Percentiles rank a stretch among this genome's conserved stretches.
Evolutionary conservation across 2,329 filamentous ascomycete species (phyloP).

Genomic region (Exophiala viscosa): DNA sequence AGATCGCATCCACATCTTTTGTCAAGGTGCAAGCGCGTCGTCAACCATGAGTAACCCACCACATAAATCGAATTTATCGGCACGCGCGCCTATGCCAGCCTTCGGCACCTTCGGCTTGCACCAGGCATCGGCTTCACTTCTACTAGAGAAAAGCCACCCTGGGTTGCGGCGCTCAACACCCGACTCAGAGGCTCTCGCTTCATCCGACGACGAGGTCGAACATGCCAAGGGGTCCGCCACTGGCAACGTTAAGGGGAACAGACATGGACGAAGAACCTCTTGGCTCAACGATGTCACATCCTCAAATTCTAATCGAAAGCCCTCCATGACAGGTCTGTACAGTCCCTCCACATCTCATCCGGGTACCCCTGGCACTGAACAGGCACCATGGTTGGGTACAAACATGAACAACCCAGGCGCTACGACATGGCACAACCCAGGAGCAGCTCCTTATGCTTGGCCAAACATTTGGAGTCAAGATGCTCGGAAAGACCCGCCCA

Average conservation of each 20-base stretch:
- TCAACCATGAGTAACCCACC: conserved; percentile 23
- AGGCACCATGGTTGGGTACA: conserved; percentile 41
- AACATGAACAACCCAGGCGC: conserved; percentile 15
- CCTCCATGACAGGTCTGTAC: conserved; percentile 70
- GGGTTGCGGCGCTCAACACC: conserved; percentile 76
- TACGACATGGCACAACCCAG: conserved; percentile 22
- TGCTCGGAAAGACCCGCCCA: conserved; percentile 68
- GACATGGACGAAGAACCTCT: conserved; percentile 68
- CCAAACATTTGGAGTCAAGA: conserved; percentile 79
- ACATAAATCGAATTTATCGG: conserved; percentile 16
- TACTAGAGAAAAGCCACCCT: conserved; percentile 70
- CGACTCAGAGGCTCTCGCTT: conserved; percentile 88
- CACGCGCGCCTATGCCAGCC: conserved; percentile 26
- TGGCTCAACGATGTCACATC: conserved; percentile 82
- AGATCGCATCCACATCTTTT: neutral
- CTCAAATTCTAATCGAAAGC: conserved; percentile 60
- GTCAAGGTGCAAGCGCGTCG: neutral
- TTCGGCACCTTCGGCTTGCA: conserved; percentile 27
- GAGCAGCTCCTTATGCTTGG: conserved; percentile 46
- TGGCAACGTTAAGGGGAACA: conserved; percentile 50
- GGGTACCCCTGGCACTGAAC: conserved; percentile 70
- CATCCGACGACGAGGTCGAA: conserved; percentile 88
- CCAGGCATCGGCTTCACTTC: conserved; percentile 59
- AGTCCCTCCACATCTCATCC: conserved; percentile 77
- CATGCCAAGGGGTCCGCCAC: conserved; percentile 45